Evolutionary conservation across 371 early-diverging fungal genomes (phyloP), one percentile per base, ranked within the genome.

Genomic region (Syncephalastrum racemosum): DNA sequence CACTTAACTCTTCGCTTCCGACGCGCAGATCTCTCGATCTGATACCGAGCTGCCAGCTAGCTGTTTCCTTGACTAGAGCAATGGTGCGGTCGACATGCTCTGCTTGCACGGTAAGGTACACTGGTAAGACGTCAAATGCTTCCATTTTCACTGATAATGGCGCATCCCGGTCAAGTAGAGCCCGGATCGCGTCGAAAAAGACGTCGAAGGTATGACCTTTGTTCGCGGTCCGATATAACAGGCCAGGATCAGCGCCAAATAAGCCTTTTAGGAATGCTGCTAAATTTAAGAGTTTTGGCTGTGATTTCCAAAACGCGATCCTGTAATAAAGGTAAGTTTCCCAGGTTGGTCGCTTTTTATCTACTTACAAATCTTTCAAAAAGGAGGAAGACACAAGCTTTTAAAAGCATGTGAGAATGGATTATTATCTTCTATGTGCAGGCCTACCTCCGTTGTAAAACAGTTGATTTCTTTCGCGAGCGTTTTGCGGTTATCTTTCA

Each of bases 221-320:
- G 20, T 64, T 45, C 54, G 70, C 73, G 4, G 74, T 56, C 44
- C 67, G 70, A n/a, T 62, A 50, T 20, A 81, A 54, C 3, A 85
- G 63, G 1, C 71, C 68, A 3, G 80, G 76, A 40, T 78, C 79
- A 2, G 79, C 68, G 10, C 66, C 76, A 24, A 84, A 68, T 1
- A 85, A 6, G 7, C 65, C 58, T 50, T 71, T 74, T 52, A 81
- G 62, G 2, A 73, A 56, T 1, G 56, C 31, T 16, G 79, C 69
- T 1, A 68, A 58, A 56, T 72, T 66, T 2, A 62, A 41, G 0
- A 66, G 46, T 6, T 71, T 63, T 5, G 66, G 62, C 15, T 45
- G 49, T 6, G 54, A 61, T 1, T 66, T 46, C 70, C 71, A 73
- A 4, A 58, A 63, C 25, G 56, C 47, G 14, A 73, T 51, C 14